These are phyloP conservation scores for Neurospora sp. DNA, from an alignment of 495 filamentous ascomycete genomes.

Conservation along the genomic window DNA sequence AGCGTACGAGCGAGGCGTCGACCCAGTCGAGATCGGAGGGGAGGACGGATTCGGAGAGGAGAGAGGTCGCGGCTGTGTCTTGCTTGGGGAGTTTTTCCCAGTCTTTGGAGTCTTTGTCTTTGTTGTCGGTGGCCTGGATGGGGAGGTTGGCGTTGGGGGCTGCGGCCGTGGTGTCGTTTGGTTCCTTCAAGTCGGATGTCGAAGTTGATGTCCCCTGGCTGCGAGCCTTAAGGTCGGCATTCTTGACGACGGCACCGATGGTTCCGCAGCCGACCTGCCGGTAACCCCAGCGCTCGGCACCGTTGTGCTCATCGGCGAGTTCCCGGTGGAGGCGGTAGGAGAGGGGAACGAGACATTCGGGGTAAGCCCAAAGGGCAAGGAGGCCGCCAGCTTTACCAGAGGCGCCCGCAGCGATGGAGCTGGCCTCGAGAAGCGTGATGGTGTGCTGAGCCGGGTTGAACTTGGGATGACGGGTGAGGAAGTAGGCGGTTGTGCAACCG, in stretches of 20 bases:
- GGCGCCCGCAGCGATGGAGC: constrained; percentile 77
- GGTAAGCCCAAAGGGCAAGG: constrained; percentile 88
- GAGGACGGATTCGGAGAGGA: constrained; percentile 51
- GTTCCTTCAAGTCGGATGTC: not conserved
- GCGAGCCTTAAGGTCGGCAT: constrained; percentile 21
- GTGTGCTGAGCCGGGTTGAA: constrained; percentile 66
- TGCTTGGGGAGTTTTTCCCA: constrained; percentile 66
- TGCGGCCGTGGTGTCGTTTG: not conserved
- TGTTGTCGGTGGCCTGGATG: constrained; percentile 15
- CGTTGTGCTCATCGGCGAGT: constrained; percentile 75
- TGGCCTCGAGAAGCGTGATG: constrained; percentile 84
- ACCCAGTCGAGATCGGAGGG: constrained; percentile 87
- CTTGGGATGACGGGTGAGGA: constrained; percentile 75
- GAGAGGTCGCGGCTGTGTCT: constrained; percentile 46
- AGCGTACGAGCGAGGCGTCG: constrained; percentile 48
- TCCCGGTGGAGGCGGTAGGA: constrained; percentile 77
- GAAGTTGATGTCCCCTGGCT: constrained; percentile 12
- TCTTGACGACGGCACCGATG: constrained; percentile 47
- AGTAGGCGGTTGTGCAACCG: constrained; percentile 89
- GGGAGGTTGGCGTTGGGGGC: constrained; percentile 20
- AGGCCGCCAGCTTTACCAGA: constrained; percentile 94
- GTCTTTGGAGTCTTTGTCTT: constrained; percentile 17
- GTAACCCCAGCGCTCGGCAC: constrained; percentile 81
- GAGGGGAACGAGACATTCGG: constrained; percentile 71
- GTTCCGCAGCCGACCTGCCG: constrained; percentile 68